Conservation (phyloP, 2,329 filamentous ascomycete species). For the Orbilia javanica region DNA sequence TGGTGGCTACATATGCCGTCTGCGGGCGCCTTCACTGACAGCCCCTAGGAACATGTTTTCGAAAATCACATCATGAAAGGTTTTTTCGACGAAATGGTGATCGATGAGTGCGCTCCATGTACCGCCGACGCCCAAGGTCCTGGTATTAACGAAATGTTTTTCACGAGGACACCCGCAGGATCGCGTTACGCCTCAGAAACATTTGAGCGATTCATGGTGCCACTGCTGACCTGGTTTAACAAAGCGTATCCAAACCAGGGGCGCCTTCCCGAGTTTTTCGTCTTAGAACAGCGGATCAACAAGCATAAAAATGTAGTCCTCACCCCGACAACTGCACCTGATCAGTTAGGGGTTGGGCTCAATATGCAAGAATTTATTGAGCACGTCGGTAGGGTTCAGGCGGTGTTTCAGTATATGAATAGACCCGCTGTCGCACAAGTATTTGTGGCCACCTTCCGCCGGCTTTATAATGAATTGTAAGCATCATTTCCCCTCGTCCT, state of each 20-base stretch:
- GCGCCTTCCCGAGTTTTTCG: constrained; percentile 11
- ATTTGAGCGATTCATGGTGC: background rate
- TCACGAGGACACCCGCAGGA: background rate
- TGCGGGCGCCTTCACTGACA: background rate
- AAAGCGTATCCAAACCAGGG: background rate
- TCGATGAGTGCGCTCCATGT: constrained; percentile 4
- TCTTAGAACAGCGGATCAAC: constrained; percentile 14
- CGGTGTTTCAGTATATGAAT: background rate
- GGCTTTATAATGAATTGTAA: background rate
- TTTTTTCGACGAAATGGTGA: constrained; percentile 18
- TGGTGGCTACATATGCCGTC: background rate
- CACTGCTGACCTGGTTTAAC: background rate
- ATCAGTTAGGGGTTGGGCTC: background rate
- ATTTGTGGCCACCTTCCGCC: background rate
- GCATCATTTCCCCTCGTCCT: background rate
- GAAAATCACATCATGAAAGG: constrained; percentile 26
- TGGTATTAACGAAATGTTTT: constrained; percentile 21
- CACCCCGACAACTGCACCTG: background rate
- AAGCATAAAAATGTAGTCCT: background rate
- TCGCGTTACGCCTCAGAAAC: background rate
- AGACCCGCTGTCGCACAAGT: background rate
- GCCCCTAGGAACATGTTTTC: constrained; percentile 11
- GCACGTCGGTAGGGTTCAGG: background rate
- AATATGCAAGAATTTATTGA: background rate
- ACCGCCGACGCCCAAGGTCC: background rate